These are phyloP conservation scores for Furculomyces boomerangus DNA, from an alignment of 371 early-diverging fungal genomes.

Conservation along the genomic window DNA sequence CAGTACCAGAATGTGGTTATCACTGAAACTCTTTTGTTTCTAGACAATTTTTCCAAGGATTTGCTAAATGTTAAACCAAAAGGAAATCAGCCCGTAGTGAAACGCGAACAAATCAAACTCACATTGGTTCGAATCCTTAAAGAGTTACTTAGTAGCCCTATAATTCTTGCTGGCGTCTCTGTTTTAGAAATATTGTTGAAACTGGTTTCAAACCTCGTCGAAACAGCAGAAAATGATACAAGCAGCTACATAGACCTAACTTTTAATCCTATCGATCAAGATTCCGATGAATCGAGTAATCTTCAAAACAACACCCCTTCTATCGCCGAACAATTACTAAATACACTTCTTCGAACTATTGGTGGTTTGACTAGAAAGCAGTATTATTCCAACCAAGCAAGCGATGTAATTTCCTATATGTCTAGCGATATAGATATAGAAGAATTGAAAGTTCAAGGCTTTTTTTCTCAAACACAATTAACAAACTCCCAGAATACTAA, in stretches of 20 bases:
- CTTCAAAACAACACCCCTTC: conserved; percentile 10
- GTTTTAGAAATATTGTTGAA: conserved; percentile 64
- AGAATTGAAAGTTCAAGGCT: background rate
- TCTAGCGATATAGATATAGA: conserved; percentile 12
- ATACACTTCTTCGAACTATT: conserved; percentile 5
- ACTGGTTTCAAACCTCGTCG: conserved; percentile 36
- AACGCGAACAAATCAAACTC: background rate
- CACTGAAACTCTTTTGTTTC: conserved; percentile 14
- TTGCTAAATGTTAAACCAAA: background rate
- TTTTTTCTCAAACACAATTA: too few species aligned
- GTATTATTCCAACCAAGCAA: conserved; percentile 66
- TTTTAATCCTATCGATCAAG: background rate
- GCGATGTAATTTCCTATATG: conserved; percentile 57
- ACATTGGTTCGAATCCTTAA: conserved; percentile 17
- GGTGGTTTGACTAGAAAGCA: conserved; percentile 59
- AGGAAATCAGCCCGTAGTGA: too few species aligned
- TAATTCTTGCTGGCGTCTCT: conserved; percentile 47
- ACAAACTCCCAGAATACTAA: background rate
- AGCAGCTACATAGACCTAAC: background rate
- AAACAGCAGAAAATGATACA: conserved; percentile 6
- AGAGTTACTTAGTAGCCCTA: conserved; percentile 15
- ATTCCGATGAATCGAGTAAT: background rate
- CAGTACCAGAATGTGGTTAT: conserved; percentile 25
- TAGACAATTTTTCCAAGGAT: background rate
- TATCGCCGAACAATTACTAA: conserved; percentile 3